phyloP scores from a whole-genome alignment of 164 flowering plant species.

The Magnolia sinica region DNA sequence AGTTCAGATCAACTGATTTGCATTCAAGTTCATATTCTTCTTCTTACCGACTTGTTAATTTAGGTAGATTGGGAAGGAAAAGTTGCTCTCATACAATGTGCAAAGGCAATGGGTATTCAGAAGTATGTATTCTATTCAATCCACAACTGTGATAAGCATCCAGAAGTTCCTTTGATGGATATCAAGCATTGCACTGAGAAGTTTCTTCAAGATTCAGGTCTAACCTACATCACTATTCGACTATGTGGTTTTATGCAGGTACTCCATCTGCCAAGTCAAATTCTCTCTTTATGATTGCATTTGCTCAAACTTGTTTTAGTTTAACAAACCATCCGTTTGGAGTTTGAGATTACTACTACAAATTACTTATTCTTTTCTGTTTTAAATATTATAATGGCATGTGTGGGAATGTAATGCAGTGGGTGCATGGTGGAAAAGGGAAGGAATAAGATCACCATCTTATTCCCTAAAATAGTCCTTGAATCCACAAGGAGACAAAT shows the following conservation, averaged over 20 bases:
- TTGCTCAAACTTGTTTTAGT: background rate
- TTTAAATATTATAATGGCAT: too few species aligned
- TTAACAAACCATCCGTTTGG: background rate
- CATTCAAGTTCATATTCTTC: conserved; percentile 4
- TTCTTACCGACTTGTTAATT: conserved; percentile 32
- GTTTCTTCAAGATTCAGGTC: conserved; percentile 80
- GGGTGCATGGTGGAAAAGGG: too few species aligned
- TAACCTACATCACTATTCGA: conserved; percentile 62
- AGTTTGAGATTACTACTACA: too few species aligned
- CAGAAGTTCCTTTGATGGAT: conserved; percentile 97
- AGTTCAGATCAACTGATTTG: background rate
- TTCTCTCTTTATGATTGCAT: background rate
- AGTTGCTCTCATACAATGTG: conserved; percentile 98
- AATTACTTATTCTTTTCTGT: too few species aligned
- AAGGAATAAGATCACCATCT: too few species aligned
- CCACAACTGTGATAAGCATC: conserved; percentile 97
- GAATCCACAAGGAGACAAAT: too few species aligned
- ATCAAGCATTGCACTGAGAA: conserved; percentile 93
- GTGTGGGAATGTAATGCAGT: too few species aligned
- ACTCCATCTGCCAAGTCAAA: conserved; percentile 12
- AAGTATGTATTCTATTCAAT: conserved; percentile 89
- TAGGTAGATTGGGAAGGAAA: conserved; percentile 99
- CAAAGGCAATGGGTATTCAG: conserved; percentile 98
- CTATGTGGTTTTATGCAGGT: conserved; percentile 99
- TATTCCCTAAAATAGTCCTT: too few species aligned